Base-by-base conservation (phyloP, 768 basidiomycete genomes). In the Leccinum longicurvipes region DNA sequence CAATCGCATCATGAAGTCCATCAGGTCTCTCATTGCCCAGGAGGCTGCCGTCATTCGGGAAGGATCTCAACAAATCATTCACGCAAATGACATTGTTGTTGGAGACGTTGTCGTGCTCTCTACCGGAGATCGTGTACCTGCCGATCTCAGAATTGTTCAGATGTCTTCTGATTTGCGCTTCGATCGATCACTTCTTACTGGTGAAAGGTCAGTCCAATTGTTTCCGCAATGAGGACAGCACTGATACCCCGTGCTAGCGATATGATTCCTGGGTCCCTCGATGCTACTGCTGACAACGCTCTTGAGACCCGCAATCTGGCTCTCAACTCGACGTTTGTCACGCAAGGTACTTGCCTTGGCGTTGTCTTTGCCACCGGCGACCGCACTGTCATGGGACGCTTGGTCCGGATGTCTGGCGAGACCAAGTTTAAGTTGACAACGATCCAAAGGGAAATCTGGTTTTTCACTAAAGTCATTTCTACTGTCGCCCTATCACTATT, bases 1-100 rank as follows among this genome's bases (percentile, higher is more conserved):
- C 8, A 72, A 65, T 14, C 71, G 77, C 1, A 76, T 80, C 53
- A 82, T 83, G 78, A 75, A 77, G 32, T 80, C 79, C 14, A 82
- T 83, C 65, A 82, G 78, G 64, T 78, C 78, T 55, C 79, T 85
- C 23, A 81, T 85, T 14, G 82, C 84, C 2, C 77, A 83, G 21
- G 80, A 81, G 60, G 83, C 82, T 27, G 77, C 80, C 21, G 78
- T 85, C 42, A 71, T 82, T 17, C 75, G 83, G 1, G 79, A 83
- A 53, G 76, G 78, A 8, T 74, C 75, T 32, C 74, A 74, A 44
- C 74, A 78, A 32, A 77, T 77, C 19, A 68, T 82, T 3, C 70
- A 73, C 19, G 82, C 83, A 27, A 78, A 78, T 39, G 78, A 83
- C 47, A 76, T 86, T 27, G 76, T 86, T 1, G 82, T 82, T 0